Percentiles rank a stretch among this genome's conserved stretches.
Conservation (phyloP, 2,329 filamentous ascomycete genomes). For the Daldinia eschscholtzii region DNA sequence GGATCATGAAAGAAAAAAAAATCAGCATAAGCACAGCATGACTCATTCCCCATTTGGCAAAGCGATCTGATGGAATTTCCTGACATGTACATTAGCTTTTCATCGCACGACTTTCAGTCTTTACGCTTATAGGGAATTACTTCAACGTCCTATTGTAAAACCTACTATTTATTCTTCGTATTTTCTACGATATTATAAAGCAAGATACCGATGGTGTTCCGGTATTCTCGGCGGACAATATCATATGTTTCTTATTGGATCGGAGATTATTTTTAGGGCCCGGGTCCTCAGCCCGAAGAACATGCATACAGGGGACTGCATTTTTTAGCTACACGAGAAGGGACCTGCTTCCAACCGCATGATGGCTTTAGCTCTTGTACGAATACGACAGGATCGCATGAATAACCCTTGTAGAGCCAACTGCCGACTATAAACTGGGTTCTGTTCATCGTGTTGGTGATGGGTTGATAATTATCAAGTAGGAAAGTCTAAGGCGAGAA, state of each 20-base stretch:
- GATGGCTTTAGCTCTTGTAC: not conserved
- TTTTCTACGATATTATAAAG: not conserved
- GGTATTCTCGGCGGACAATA: not conserved
- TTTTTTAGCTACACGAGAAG: not conserved
- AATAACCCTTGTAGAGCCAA: not conserved
- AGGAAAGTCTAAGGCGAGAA: too few relatives aligned
- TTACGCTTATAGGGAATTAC: not conserved
- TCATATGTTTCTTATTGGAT: not conserved
- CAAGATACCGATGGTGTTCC: not conserved
- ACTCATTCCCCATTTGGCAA: constrained; percentile 2
- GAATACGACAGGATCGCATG: not conserved
- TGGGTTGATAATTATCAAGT: too few relatives aligned
- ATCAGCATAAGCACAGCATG: not conserved
- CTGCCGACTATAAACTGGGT: too few relatives aligned
- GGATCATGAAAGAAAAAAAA: not conserved
- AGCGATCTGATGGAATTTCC: not conserved
- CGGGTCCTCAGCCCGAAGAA: not conserved
- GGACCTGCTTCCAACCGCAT: not conserved
- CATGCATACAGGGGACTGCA: not conserved
- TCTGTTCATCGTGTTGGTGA: too few relatives aligned
- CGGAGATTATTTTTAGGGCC: not conserved
- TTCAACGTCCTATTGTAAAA: not conserved
- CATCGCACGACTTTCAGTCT: not conserved
- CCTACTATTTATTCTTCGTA: not conserved
- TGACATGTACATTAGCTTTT: not conserved